Evolutionary conservation across 306 rosid species (phyloP).

Genomic region (Fragaria iinumae): DNA sequence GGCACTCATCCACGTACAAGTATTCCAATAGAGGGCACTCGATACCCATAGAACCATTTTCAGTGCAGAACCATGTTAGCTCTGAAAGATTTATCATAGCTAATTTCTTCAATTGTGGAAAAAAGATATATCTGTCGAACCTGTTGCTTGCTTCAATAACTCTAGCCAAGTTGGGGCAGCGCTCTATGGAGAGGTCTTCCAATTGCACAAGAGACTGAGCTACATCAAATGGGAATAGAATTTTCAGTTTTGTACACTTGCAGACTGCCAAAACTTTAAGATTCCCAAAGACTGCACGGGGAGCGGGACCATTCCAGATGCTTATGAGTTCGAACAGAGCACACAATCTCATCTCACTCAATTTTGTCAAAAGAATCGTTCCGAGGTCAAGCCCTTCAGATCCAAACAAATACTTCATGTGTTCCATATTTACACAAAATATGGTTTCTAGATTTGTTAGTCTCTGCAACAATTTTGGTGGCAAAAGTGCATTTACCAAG

Average conservation of each 20-base stretch:
- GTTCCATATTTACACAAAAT: conserved; percentile 5
- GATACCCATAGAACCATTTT: not conserved
- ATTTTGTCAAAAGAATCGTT: not conserved
- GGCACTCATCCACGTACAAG: conserved; percentile 3
- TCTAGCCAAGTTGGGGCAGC: not conserved
- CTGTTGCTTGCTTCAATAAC: not conserved
- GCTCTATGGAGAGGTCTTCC: not conserved
- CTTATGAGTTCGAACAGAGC: not conserved
- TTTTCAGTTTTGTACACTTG: not conserved
- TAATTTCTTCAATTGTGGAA: not conserved
- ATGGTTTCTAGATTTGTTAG: not conserved
- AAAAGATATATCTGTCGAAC: not conserved
- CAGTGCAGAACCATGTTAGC: not conserved
- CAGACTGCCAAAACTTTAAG: not conserved
- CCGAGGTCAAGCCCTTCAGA: not conserved
- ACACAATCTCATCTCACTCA: conserved; percentile 5
- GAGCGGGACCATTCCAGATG: conserved; percentile 3
- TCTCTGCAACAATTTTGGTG: not conserved
- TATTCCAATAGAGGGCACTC: conserved; percentile 18
- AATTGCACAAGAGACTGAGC: not conserved
- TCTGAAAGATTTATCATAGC: not conserved
- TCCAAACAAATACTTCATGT: not conserved
- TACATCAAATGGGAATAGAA: not conserved
- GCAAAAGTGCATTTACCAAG: conserved; percentile 3
- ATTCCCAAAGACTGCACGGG: not conserved